Conservation (phyloP, 2,329 filamentous ascomycete species). For the Monosporascus sp. region DNA sequence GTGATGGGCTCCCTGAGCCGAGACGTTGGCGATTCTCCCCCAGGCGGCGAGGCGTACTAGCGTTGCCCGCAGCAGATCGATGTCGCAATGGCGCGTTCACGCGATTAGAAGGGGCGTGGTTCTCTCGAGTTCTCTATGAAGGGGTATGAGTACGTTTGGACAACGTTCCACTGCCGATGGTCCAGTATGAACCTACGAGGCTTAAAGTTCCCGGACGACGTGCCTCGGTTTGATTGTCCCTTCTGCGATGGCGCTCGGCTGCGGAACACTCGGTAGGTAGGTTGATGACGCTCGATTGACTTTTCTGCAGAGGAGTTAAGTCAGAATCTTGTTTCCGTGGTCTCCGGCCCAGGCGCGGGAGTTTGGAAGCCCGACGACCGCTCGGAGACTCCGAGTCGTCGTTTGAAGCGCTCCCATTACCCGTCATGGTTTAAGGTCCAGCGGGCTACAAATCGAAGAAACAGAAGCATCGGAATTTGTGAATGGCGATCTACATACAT, state of each 20-base stretch:
- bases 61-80: background rate
- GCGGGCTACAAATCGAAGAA: background rate
- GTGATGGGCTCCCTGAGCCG: background rate
- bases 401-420: constrained; percentile 3
- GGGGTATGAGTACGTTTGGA: background rate
- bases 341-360: constrained; percentile 10
- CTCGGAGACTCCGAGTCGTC: constrained; percentile 5
- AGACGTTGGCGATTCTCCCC: background rate
- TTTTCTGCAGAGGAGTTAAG: constrained; percentile 12
- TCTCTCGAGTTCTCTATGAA: background rate
- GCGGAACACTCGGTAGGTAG: constrained; percentile 4
- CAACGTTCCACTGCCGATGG: background rate
- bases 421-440: constrained; percentile 10
- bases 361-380: constrained; percentile 10
- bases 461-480: background rate
- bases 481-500: constrained; percentile 17
- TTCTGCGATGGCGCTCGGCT: constrained; percentile 4
- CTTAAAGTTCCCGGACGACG: background rate
- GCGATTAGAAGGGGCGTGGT: background rate
- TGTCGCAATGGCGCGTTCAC: background rate
- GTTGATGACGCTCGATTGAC: constrained; percentile 2
- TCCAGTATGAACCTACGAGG: background rate
- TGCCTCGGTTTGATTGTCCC: background rate
- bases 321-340: constrained; percentile 10
- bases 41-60: background rate